phyloP scores from a whole-genome alignment of 306 rosid genomes.

The Crataegus laevigata region DNA sequence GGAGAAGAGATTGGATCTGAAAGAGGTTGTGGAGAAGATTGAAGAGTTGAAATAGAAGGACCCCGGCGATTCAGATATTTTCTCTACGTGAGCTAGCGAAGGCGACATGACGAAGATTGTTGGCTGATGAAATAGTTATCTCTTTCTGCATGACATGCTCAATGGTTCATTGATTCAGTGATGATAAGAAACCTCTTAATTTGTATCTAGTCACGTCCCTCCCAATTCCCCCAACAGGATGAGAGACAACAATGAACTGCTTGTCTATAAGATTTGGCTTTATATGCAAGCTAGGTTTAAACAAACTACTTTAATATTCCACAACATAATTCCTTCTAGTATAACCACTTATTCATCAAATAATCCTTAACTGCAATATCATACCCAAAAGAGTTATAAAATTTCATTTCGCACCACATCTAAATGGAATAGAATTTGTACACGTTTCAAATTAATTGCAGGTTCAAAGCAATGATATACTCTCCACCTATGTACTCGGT shows the following conservation, averaged over 20 bases:
- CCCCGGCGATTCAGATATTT: constrained; percentile 21
- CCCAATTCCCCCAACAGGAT: not conserved
- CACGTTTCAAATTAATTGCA: not conserved
- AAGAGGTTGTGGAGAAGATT: constrained; percentile 56
- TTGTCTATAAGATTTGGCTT: constrained; percentile 4
- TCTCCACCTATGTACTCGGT: not conserved
- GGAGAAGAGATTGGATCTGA: constrained; percentile 61
- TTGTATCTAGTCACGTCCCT: not conserved
- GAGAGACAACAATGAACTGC: not conserved
- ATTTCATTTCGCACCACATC: not conserved
- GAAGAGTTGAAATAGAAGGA: constrained; percentile 49
- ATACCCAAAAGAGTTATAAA: not conserved
- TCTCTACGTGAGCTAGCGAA: constrained; percentile 31
- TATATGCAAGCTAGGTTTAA: not conserved
- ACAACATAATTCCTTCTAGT: not conserved
- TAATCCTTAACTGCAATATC: not conserved
- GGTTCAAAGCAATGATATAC: too few species aligned
- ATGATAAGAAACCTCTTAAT: not conserved
- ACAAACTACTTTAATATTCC: not conserved
- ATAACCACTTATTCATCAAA: not conserved
- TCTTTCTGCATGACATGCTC: not conserved
- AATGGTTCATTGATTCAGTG: not conserved
- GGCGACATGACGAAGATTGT: constrained; percentile 21
- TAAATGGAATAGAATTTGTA: not conserved
- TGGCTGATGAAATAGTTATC: not conserved